Evolutionary conservation across 2,329 filamentous ascomycete genomes (phyloP), one percentile per base, ranked within the genome.

Genomic region (Apiospora phragmitis): DNA sequence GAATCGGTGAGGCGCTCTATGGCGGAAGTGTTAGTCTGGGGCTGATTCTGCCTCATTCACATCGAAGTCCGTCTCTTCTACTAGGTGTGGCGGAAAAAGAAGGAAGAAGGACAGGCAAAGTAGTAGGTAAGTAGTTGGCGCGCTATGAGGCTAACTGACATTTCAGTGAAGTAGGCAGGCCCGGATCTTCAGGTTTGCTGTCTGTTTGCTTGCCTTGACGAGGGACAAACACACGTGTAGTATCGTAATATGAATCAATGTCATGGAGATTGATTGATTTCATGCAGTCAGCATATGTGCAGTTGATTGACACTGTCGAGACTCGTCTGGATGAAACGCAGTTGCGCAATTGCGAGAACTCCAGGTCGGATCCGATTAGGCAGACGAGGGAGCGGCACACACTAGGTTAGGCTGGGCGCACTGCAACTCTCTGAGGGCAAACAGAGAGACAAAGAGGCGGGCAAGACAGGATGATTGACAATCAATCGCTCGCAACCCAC

Each of bases 301-400:
- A n/a, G 55, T 62, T 62, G 55, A 38, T 35, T 59, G 51, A 21
- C 42, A 43, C 42, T 21, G 42, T 43, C 18, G 51, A 26, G 55
- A 16, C 55, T 62, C 55, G 55, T 62, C 55, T 38, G 7, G 32
- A n/a, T 29, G 55, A n/a, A 38, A 38, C 55, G 55, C 55, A 62
- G 38, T 62, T 62, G 55, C 55, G 55, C 55, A 38, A 38, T 24
- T 62, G 55, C 55, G 55, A 62, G 29, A 29, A 62, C n/a, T 38
- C 55, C 55, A 38, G 32, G 55, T 62, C 55, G 55, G 32, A 62
- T 62, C 55, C 55, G 55, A 62, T 62, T 62, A 62, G 55, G 55
- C 55, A 62, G 55, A 62, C 55, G 55, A 62, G 32, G 32, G 32
- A 62, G 51, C 51, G 32, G 55, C 47, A 18, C 11, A 6, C 26